Evolutionary conservation across 73 alveolate species (phyloP).

Genomic region (Tetrahymena elliotti): DNA sequence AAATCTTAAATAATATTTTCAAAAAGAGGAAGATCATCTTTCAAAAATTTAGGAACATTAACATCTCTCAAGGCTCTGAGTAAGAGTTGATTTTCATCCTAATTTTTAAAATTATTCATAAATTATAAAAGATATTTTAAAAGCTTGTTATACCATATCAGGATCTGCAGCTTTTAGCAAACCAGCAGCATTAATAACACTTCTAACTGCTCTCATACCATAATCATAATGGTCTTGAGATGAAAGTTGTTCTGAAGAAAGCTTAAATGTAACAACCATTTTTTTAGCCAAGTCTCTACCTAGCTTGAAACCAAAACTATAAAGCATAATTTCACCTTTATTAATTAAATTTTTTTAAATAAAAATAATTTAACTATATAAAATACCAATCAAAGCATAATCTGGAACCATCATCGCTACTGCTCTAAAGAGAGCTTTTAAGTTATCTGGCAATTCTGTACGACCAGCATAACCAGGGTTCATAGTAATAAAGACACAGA

Average conservation of each 20-base stretch:
- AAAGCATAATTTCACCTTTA: slow-evolving; percentile 88
- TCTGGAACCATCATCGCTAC: slow-evolving; percentile 99
- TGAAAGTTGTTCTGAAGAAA: slow-evolving; percentile 95
- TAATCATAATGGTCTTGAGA: slow-evolving; percentile 93
- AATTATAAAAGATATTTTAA: background rate
- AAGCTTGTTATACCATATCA: slow-evolving; percentile 26
- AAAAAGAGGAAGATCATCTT: slow-evolving; percentile 89
- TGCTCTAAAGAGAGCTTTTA: slow-evolving; percentile 90
- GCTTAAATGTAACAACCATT: slow-evolving; percentile 95
- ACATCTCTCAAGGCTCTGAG: slow-evolving; percentile 94
- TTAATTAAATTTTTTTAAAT: background rate
- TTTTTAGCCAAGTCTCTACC: slow-evolving; percentile 95
- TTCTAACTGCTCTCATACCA: slow-evolving; percentile 98
- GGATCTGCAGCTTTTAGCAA: slow-evolving; percentile 80
- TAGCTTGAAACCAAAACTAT: slow-evolving; percentile 91
- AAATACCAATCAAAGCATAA: slow-evolving; percentile 91
- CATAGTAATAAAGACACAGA: slow-evolving; percentile 98
- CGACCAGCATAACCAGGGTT: slow-evolving; percentile 98
- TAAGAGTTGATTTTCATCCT: slow-evolving; percentile 81
- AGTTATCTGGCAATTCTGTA: slow-evolving; percentile 94
- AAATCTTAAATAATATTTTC: slow-evolving; percentile 92
- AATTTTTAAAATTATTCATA: background rate
- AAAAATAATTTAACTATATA: background rate
- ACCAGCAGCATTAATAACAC: slow-evolving; percentile 96
- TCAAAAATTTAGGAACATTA: slow-evolving; percentile 82